These are phyloP conservation scores for Suillus cothurnatus DNA, from an alignment of 768 basidiomycete species.

Conservation along the genomic window DNA sequence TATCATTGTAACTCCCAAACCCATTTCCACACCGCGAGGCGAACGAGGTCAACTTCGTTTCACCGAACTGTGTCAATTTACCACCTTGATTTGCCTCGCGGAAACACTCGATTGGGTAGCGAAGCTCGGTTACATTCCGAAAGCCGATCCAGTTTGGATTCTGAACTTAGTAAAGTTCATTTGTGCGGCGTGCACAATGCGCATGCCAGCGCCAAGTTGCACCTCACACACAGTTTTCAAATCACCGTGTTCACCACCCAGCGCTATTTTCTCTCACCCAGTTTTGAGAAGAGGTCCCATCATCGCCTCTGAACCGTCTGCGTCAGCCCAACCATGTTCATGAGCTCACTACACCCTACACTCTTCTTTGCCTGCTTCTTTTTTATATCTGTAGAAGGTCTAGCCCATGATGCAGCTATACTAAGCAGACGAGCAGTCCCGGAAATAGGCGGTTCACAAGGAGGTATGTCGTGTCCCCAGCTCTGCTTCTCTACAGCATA, in stretches of 20 bases:
- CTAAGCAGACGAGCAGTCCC: slow-evolving; percentile 39
- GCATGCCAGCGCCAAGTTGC: not conserved
- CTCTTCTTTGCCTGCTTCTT: not conserved
- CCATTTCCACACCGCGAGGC: too few species aligned
- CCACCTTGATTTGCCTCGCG: too few species aligned
- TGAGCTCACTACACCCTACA: not conserved
- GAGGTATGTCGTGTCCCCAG: slow-evolving; percentile 39
- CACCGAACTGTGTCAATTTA: too few species aligned
- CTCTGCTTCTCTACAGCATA: not conserved
- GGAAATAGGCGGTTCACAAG: slow-evolving; percentile 51
- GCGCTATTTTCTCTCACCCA: not conserved
- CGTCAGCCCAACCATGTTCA: not conserved
- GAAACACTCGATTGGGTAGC: not conserved
- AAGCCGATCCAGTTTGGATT: not conserved
- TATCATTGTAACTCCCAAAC: too few species aligned
- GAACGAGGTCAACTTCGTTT: too few species aligned
- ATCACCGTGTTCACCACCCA: not conserved
- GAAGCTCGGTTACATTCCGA: not conserved
- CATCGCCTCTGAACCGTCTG: not conserved
- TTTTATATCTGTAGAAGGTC: not conserved
- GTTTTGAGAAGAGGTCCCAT: not conserved
- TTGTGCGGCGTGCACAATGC: not conserved
- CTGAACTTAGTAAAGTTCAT: not conserved
- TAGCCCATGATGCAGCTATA: not conserved
- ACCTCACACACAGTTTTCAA: slow-evolving; percentile 2